A percentile compares a stretch with the other conserved stretches of the same genome.
phyloP scores from a whole-genome alignment of 106 monocot genomes.

The Apostasia ramifera region DNA sequence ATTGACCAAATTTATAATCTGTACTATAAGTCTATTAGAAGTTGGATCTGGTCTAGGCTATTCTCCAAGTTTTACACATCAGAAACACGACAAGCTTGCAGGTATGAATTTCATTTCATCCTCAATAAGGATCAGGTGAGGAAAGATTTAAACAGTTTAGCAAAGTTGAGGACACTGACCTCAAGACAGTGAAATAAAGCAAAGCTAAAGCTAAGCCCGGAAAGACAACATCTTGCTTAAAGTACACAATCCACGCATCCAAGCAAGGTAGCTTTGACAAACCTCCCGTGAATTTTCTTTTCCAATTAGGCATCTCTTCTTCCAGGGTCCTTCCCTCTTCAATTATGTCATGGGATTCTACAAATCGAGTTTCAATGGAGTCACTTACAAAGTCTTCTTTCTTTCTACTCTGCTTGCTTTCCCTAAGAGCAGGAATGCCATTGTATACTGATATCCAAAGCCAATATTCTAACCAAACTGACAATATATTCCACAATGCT shows the following conservation, averaged over 20 bases:
- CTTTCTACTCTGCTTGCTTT: slow-evolving; percentile 31
- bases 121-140: not conserved
- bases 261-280: slow-evolving; percentile 40
- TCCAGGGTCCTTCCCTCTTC: slow-evolving; percentile 11
- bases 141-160: not conserved
- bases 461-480: slow-evolving; percentile 84
- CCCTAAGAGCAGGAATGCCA: slow-evolving; percentile 61
- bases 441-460: slow-evolving; percentile 76
- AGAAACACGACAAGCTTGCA: not conserved
- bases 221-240: slow-evolving; percentile 76
- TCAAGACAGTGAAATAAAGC: slow-evolving; percentile 85
- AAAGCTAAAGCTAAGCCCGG: slow-evolving; percentile 78
- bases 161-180: slow-evolving; percentile 22
- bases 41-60: too few relatives aligned
- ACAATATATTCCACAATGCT: slow-evolving; percentile 60
- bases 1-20: too few relatives aligned
- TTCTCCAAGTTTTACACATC: too few relatives aligned
- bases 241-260: slow-evolving; percentile 74
- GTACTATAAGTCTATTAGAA: too few relatives aligned
- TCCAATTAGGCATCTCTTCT: slow-evolving; percentile 22
- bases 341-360: slow-evolving; percentile 8
- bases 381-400: slow-evolving; percentile 10
- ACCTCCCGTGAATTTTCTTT: slow-evolving; percentile 13
- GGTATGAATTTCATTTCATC: not conserved
- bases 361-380: slow-evolving; percentile 1